These are phyloP conservation scores for Blastomyces parvus DNA, from an alignment of 2,329 filamentous ascomycete genomes.

Conservation along the genomic window DNA sequence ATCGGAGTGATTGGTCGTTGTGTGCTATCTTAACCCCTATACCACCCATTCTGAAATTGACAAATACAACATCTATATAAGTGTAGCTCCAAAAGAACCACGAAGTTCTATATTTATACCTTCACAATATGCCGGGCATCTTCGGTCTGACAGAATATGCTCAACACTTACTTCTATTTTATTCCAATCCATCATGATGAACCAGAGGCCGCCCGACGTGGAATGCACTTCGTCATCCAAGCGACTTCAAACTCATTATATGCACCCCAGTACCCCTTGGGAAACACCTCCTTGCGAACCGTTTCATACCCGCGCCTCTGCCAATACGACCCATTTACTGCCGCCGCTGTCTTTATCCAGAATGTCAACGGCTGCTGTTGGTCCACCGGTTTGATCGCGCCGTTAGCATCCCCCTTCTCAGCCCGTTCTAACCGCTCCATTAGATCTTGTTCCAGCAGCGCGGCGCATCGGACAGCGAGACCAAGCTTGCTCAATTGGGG, in stretches of 20 bases:
- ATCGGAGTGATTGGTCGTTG: too few species aligned
- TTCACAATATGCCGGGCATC: neutral
- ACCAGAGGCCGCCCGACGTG: neutral
- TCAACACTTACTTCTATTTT: neutral
- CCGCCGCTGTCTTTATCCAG: neutral
- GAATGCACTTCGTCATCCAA: slow-evolving; percentile 2
- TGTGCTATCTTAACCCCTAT: neutral
- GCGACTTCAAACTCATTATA: neutral
- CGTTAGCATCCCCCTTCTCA: neutral
- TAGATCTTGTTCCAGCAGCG: slow-evolving; percentile 5
- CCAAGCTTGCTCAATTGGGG: neutral
- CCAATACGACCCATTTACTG: slow-evolving; percentile 5
- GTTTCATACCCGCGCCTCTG: neutral
- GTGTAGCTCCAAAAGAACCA: neutral
- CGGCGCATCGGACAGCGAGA: slow-evolving; percentile 2
- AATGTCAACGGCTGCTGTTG: slow-evolving; percentile 1
- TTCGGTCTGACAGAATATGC: neutral
- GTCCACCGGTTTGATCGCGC: neutral
- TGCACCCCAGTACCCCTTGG: slow-evolving; percentile 2
- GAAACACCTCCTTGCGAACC: neutral
- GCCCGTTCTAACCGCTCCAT: neutral
- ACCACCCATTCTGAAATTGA: neutral
- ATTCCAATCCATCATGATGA: neutral
- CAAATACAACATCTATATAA: neutral
- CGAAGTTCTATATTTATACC: neutral